Evolutionary conservation across 2,329 filamentous ascomycete species (phyloP), one percentile per base, ranked within the genome.

Genomic region (Cordyceps militaris): DNA sequence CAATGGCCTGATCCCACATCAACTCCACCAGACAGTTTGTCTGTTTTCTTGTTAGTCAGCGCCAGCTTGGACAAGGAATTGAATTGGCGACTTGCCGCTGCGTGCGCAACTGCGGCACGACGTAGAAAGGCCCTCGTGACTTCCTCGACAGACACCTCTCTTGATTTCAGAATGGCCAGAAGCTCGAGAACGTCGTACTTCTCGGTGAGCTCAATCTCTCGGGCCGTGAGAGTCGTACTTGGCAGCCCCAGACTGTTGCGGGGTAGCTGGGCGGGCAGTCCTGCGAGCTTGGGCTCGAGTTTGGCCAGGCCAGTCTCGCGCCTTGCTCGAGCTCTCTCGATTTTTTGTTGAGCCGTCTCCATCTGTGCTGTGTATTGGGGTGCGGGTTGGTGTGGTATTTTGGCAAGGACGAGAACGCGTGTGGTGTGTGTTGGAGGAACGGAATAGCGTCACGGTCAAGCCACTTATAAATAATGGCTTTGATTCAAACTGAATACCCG

Each of bases 1-100:
- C 62, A 13, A 72, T 68, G 1, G 70, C 70, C n/a, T 70, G 57
- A 46, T 72, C 69, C 69, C 69, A 71, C 56, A 72, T 62, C 4
- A 72, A 63, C 26, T 68, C 68, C 2, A 66, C 67, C 13, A 72
- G 52, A 46, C 70, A 72, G 38, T 72, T 71, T 0, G 67, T 71
- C 70, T 68, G 42, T 16, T 26, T 26, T 10, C 14, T 11, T 19
- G 46, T 60, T 21, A 60, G 55, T 40, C 16, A 21, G 34, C 23
- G 23, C 19, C 4, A 36, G 38, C 19, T n/a, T 14, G 16, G 13
- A 6, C 16, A 21, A 13, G 11, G 11, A 24, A 10, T 26, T 24
- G 8, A 5, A 14, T 6, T n/a, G n/a, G 14, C 6, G 5, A 53
- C 58, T 56, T 48, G 46, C 58, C 11, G 58, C 58, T 32, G 58